A percentile compares a stretch with the other conserved stretches of the same genome.
These are phyloP conservation scores for Aspergillus panamensis DNA, from an alignment of 495 filamentous ascomycete genomes.

Conservation along the genomic window DNA sequence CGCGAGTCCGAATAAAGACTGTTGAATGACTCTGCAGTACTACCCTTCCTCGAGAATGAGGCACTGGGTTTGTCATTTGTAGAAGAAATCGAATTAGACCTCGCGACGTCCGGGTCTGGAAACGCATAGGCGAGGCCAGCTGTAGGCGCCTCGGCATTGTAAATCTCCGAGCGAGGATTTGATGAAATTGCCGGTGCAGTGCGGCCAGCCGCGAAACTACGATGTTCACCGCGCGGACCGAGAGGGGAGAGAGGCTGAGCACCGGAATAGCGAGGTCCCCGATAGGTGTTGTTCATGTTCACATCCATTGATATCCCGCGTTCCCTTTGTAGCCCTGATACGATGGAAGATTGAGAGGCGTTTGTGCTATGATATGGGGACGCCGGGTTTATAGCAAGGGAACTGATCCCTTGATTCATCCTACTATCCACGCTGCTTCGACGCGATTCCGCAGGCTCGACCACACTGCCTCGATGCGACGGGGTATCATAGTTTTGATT, in stretches of 20 bases:
- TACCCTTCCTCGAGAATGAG: slow-evolving; percentile 62
- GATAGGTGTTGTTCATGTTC: slow-evolving; percentile 54
- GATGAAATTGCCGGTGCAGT: slow-evolving; percentile 75
- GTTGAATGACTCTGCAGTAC: slow-evolving; percentile 68
- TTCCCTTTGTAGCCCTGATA: slow-evolving; percentile 57
- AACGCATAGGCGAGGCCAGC: slow-evolving; percentile 82
- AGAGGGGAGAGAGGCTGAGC: slow-evolving; percentile 48
- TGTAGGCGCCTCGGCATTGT: slow-evolving; percentile 74
- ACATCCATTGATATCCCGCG: slow-evolving; percentile 47
- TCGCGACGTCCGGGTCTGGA: slow-evolving; percentile 66
- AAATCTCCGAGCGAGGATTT: slow-evolving; percentile 71
- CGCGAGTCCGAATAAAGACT: slow-evolving; percentile 72
- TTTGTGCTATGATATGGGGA: slow-evolving; percentile 75
- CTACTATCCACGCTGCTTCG: slow-evolving; percentile 77
- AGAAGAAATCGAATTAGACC: slow-evolving; percentile 52
- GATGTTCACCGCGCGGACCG: slow-evolving; percentile 50
- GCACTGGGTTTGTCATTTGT: slow-evolving; percentile 48
- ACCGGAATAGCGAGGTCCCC: slow-evolving; percentile 48
- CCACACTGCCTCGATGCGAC: slow-evolving; percentile 46
- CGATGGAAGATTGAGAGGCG: slow-evolving; percentile 71
- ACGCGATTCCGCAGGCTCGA: slow-evolving; percentile 54
- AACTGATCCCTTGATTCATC: slow-evolving; percentile 66
- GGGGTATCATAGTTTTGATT: slow-evolving; percentile 50
- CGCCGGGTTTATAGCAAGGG: slow-evolving; percentile 60
- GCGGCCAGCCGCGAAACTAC: slow-evolving; percentile 51